Conservation (phyloP, 306 rosid genomes). For the Alnus rubra region DNA sequence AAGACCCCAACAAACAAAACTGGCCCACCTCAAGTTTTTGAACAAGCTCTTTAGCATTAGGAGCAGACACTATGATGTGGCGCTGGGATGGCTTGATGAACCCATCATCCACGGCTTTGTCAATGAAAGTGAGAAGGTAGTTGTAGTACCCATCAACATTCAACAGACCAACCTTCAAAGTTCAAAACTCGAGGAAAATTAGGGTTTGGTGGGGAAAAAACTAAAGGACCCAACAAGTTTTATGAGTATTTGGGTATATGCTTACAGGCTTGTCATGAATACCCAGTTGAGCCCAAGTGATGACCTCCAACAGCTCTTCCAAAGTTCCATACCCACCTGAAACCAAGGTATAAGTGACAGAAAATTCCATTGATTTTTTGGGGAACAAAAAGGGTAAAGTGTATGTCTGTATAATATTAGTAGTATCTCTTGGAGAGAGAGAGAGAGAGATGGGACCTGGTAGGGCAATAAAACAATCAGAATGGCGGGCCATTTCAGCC, state of each 20-base stretch:
- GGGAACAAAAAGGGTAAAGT: not conserved
- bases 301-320: constrained; percentile 60
- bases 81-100: constrained; percentile 60
- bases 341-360: not conserved
- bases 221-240: not conserved
- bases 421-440: not conserved
- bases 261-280: constrained; percentile 68
- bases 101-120: constrained; percentile 68
- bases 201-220: not conserved
- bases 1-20: too few relatives aligned
- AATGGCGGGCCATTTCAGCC: constrained; percentile 73
- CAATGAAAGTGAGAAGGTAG: constrained; percentile 52
- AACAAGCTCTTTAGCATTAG: constrained; percentile 57
- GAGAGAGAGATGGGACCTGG: constrained; percentile 46
- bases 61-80: constrained; percentile 54
- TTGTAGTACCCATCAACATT: constrained; percentile 65
- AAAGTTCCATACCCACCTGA: constrained; percentile 65
- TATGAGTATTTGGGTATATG: too few relatives aligned
- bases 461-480: constrained; percentile 62
- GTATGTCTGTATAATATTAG: not conserved
- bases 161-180: constrained; percentile 52
- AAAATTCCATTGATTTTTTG: not conserved
- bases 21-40: constrained; percentile 56
- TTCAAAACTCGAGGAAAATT: not conserved
- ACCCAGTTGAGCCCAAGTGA: constrained; percentile 66